These are phyloP conservation scores for Pseudocercospora musae DNA, from an alignment of 2,329 filamentous ascomycete species.

Conservation along the genomic window DNA sequence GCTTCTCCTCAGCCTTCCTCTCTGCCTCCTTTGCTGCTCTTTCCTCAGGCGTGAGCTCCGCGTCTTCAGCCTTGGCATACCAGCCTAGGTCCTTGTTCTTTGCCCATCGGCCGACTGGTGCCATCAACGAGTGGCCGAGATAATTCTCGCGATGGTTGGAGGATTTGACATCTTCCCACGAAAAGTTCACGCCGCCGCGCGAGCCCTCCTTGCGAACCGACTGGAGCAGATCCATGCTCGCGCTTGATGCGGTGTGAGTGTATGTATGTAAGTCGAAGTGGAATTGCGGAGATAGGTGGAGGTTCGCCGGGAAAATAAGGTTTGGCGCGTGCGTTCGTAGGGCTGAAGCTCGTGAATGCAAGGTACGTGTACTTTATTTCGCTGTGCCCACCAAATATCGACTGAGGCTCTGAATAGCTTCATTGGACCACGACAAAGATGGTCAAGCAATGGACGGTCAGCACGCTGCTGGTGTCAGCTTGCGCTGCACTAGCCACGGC, in stretches of 20 bases:
- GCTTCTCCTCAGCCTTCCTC: conserved; percentile 66
- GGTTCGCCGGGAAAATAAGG: neutral
- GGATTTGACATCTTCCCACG: conserved; percentile 88
- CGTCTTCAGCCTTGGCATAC: conserved; percentile 61
- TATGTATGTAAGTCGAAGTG: neutral
- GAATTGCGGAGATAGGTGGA: neutral
- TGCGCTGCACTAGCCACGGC: conserved; percentile 18
- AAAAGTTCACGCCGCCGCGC: conserved; percentile 92
- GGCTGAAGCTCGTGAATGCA: neutral
- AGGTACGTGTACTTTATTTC: neutral
- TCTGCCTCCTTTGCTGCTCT: conserved; percentile 66
- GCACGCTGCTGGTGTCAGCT: conserved; percentile 22
- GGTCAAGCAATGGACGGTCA: conserved; percentile 25
- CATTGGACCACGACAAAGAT: conserved; percentile 14
- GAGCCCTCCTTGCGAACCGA: conserved; percentile 86
- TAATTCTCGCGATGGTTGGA: conserved; percentile 86
- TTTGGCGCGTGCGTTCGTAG: conserved; percentile 1
- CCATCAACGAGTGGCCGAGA: conserved; percentile 87
- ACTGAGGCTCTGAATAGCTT: neutral
- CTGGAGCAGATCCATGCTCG: conserved; percentile 82
- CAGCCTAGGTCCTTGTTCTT: conserved; percentile 67
- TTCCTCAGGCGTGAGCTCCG: conserved; percentile 48
- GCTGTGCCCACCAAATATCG: neutral
- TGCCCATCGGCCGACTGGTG: conserved; percentile 86
- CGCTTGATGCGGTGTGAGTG: neutral